phyloP scores from a whole-genome alignment of 2,329 filamentous ascomycete genomes.

The Didymellaceae sp. region DNA sequence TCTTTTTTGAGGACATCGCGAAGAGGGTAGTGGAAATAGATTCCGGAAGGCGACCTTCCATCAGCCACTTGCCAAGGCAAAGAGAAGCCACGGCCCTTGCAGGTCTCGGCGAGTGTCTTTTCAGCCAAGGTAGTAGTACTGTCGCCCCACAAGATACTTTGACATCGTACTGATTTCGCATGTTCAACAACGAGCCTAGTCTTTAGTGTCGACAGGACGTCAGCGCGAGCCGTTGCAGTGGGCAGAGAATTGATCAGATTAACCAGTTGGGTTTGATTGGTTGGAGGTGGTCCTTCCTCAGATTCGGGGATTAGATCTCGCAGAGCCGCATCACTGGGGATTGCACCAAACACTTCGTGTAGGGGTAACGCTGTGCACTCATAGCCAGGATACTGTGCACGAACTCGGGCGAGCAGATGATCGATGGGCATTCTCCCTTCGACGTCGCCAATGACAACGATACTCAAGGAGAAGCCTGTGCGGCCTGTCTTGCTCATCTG shows the following conservation, averaged over 20 bases:
- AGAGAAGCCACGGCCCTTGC: constrained; percentile 86
- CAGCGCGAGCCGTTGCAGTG: constrained; percentile 76
- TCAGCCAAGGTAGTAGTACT: constrained; percentile 89
- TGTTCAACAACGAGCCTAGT: constrained; percentile 70
- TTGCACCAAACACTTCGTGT: constrained; percentile 57
- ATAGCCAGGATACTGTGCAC: constrained; percentile 69
- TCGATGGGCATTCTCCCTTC: constrained; percentile 15
- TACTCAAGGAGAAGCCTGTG: constrained; percentile 70
- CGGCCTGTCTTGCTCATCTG: constrained; percentile 70
- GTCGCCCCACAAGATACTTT: constrained; percentile 80
- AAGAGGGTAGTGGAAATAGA: constrained; percentile 77
- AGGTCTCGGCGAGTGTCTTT: constrained; percentile 82
- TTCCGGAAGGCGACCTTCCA: constrained; percentile 65
- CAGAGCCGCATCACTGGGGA: constrained; percentile 31
- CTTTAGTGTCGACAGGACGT: constrained; percentile 74
- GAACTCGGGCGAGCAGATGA: constrained; percentile 48
- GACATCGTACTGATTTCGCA: constrained; percentile 62
- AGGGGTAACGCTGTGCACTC: constrained; percentile 69
- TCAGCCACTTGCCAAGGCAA: constrained; percentile 84
- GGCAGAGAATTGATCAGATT: constrained; percentile 68
- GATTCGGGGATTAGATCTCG: constrained; percentile 23
- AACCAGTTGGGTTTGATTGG: constrained; percentile 43
- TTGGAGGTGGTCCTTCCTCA: background rate
- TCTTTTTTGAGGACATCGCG: constrained; percentile 87
- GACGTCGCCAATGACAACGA: constrained; percentile 56